A percentile compares a stretch with the other conserved stretches of the same genome.
These are phyloP conservation scores for Adiantum capillusveneris DNA, from an alignment of 75 land plant genomes.

Conservation along the genomic window DNA sequence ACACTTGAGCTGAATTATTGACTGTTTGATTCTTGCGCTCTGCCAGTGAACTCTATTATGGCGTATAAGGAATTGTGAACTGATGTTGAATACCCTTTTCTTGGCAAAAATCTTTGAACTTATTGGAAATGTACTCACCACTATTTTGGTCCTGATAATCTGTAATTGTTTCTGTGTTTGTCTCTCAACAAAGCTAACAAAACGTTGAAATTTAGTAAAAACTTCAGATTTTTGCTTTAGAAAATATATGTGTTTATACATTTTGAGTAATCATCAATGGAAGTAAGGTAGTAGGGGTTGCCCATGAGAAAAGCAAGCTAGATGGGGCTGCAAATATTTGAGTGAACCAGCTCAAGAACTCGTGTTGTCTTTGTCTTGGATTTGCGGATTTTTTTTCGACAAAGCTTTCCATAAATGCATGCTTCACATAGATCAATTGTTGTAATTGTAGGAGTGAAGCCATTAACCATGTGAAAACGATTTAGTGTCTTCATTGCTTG, in stretches of 20 bases:
- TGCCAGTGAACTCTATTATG: background rate
- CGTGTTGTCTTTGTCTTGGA: background rate
- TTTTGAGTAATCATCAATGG: background rate
- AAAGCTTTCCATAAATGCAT: background rate
- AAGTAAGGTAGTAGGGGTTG: background rate
- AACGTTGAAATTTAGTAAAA: background rate
- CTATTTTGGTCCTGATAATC: background rate
- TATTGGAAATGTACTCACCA: conserved; percentile 1
- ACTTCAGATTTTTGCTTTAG: background rate
- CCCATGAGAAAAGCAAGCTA: background rate
- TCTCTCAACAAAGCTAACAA: background rate
- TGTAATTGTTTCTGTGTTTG: background rate
- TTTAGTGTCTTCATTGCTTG: too few species aligned
- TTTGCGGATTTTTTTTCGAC: background rate
- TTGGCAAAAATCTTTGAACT: background rate
- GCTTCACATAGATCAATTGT: background rate
- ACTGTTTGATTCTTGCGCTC: conserved; percentile 4
- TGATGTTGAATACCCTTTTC: background rate
- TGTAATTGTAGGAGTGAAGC: too few species aligned
- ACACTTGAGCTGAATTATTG: background rate
- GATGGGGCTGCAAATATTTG: background rate
- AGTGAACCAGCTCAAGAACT: background rate
- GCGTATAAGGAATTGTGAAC: background rate
- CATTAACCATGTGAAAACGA: too few species aligned
- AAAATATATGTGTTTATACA: background rate